Percentiles rank a stretch among this genome's conserved stretches.
These are phyloP conservation scores for Solanum appendiculatum DNA, from an alignment of 257 asterid species.

Conservation along the genomic window DNA sequence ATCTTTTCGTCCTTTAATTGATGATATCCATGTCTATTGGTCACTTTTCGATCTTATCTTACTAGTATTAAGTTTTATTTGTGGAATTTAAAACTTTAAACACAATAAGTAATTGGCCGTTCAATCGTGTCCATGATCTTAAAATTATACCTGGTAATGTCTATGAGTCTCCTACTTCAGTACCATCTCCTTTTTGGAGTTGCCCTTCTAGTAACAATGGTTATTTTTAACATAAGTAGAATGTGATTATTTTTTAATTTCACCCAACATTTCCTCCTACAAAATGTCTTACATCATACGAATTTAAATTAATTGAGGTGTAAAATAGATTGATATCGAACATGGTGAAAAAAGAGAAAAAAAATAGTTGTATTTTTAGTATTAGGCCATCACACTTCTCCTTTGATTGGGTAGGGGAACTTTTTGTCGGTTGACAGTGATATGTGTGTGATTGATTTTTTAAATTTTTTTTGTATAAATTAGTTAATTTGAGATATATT, in stretches of 20 bases:
- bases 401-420: neutral
- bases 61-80: neutral
- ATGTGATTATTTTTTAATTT: neutral
- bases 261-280: neutral
- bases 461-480: too few relatives aligned
- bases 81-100: neutral
- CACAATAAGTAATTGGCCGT: neutral
- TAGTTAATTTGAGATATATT: too few relatives aligned
- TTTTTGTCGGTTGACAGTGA: neutral
- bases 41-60: neutral
- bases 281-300: neutral
- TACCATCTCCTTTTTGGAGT: too few relatives aligned
- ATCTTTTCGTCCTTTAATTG: neutral
- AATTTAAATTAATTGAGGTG: neutral
- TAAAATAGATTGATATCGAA: neutral
- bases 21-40: neutral
- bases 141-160: too few relatives aligned
- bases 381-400: neutral
- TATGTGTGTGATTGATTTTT: neutral
- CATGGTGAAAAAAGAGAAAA: fast-evolving
- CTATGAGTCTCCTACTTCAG: too few relatives aligned
- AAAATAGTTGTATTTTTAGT: neutral
- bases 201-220: neutral
- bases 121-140: neutral
- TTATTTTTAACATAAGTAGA: neutral